phyloP scores from a whole-genome alignment of 495 filamentous ascomycete species.

The Pseudoneurospora amorphoporcata region DNA sequence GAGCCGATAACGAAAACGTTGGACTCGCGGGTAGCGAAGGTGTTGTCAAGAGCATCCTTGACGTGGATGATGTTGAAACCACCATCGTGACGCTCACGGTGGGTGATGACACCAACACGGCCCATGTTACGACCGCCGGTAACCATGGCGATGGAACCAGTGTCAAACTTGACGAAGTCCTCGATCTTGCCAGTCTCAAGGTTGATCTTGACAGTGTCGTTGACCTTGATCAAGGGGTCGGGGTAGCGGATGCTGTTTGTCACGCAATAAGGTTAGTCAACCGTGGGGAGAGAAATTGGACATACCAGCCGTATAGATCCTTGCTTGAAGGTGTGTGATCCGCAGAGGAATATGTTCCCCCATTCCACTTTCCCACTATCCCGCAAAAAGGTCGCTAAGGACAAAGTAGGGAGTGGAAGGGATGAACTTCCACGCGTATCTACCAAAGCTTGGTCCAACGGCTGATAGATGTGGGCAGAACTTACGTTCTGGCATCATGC shows the following conservation, averaged over 20 bases:
- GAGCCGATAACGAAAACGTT: constrained; percentile 98
- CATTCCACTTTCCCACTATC: neutral
- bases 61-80: constrained; percentile 99
- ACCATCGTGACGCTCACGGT: constrained; percentile 98
- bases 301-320: constrained; percentile 38
- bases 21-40: constrained; percentile 94
- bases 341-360: neutral
- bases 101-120: constrained; percentile 98
- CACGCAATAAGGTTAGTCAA: constrained; percentile 29
- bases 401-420: constrained; percentile 3
- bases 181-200: constrained; percentile 90
- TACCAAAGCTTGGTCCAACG: constrained; percentile 98
- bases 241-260: constrained; percentile 87
- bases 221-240: constrained; percentile 95
- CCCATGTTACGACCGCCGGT: constrained; percentile 99
- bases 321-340: constrained; percentile 11
- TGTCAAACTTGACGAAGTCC: constrained; percentile 96
- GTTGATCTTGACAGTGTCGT: constrained; percentile 99
- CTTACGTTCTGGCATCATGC: constrained; percentile 99
- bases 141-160: constrained; percentile 92
- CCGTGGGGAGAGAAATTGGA: constrained; percentile 13
- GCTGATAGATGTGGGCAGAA: constrained; percentile 91
- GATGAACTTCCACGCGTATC: constrained; percentile 34
- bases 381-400: neutral
- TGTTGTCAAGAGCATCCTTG: constrained; percentile 99